phyloP scores from a whole-genome alignment of 1,284 basidiomycete species.

The Prillingera fragicola region DNA sequence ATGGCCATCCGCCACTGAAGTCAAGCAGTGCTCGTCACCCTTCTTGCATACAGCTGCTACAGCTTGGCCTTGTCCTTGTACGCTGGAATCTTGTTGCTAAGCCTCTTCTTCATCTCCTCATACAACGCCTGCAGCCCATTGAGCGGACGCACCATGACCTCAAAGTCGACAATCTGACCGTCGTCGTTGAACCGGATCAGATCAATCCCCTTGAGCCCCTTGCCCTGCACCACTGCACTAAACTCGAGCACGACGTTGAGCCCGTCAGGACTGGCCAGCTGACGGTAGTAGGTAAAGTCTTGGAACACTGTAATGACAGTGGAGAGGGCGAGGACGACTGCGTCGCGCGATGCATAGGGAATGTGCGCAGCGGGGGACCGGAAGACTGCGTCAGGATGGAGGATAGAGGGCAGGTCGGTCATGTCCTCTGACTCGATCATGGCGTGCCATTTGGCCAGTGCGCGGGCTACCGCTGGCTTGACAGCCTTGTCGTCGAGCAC shows the following conservation, averaged over 20 bases:
- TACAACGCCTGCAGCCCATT: slow-evolving; percentile 14
- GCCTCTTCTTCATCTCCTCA: slow-evolving; percentile 7
- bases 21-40: no score
- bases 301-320: slow-evolving; percentile 15
- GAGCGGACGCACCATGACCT: slow-evolving; percentile 17
- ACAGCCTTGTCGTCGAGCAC: no score
- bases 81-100: slow-evolving; percentile 8
- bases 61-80: slow-evolving; percentile 17
- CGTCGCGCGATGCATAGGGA: slow-evolving; percentile 10
- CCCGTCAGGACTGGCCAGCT: slow-evolving; percentile 9
- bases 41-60: no score
- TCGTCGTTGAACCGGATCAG: slow-evolving; percentile 13
- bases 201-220: slow-evolving; percentile 17
- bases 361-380: slow-evolving; percentile 10
- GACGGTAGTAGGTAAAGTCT: slow-evolving; percentile 16
- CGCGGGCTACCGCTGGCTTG: slow-evolving; percentile 6
- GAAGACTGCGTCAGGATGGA: slow-evolving; percentile 16
- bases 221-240: slow-evolving; percentile 7
- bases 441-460: slow-evolving; percentile 12
- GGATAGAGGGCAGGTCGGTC: slow-evolving; percentile 5
- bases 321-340: slow-evolving; percentile 10
- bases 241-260: slow-evolving; percentile 17
- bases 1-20: no score
- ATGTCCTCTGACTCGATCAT: slow-evolving; percentile 10
- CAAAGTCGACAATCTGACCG: slow-evolving; percentile 15